Percentiles rank a stretch among this genome's conserved stretches.
Evolutionary conservation across 1,284 basidiomycete genomes (phyloP).

Genomic region (Cryptococcus depauperatus): DNA sequence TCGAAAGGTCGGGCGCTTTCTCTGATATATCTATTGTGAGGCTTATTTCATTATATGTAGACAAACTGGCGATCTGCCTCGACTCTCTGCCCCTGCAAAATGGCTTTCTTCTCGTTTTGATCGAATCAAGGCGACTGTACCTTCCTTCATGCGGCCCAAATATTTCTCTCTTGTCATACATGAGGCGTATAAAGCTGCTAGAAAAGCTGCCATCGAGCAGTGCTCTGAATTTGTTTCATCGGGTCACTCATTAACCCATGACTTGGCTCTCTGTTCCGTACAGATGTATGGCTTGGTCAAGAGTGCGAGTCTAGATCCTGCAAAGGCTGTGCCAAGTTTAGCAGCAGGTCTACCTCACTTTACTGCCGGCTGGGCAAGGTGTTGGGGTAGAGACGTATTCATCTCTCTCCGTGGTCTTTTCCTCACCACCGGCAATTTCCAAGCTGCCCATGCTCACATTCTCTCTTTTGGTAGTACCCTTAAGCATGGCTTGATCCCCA

Average conservation of each 20-base stretch:
- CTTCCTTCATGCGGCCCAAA: constrained; percentile 82
- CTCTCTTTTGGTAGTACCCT: constrained; percentile 74
- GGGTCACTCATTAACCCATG: constrained; percentile 81
- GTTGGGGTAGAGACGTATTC: constrained; percentile 96
- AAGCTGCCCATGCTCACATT: constrained; percentile 76
- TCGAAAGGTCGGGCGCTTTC: constrained; percentile 59
- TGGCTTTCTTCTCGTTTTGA: constrained; percentile 83
- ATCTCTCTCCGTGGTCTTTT: constrained; percentile 87
- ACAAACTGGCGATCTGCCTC: constrained; percentile 60
- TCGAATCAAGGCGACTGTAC: constrained; percentile 61
- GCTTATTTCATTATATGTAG: constrained; percentile 44
- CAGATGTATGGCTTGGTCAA: constrained; percentile 88
- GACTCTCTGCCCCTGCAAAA: constrained; percentile 58
- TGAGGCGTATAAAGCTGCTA: constrained; percentile 81
- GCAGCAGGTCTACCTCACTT: constrained; percentile 95
- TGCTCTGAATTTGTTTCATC: constrained; percentile 73
- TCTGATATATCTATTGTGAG: background rate
- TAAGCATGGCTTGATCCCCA: constrained; percentile 81
- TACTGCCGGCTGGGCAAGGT: constrained; percentile 78
- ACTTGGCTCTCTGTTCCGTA: constrained; percentile 72
- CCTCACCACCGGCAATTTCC: constrained; percentile 81
- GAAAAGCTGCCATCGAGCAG: constrained; percentile 70
- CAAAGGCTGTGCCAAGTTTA: constrained; percentile 62
- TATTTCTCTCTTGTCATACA: constrained; percentile 85
- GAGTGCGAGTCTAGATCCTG: constrained; percentile 69